Evolutionary conservation across 176 grass and related monocot genomes (phyloP), one percentile per base, ranked within the genome.

Genomic region (Pontederia crassipes): DNA sequence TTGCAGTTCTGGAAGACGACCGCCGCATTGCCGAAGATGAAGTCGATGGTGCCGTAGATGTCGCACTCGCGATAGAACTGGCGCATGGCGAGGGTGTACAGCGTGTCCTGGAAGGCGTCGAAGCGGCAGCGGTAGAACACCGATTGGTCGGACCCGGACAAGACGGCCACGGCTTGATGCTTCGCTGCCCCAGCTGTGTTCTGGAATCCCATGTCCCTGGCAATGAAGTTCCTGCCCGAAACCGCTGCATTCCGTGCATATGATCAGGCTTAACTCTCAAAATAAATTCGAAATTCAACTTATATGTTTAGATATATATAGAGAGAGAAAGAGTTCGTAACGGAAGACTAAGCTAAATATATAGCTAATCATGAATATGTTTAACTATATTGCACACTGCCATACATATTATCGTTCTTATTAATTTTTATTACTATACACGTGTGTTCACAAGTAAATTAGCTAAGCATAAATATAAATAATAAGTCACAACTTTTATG

Each of bases 51-150:
- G 49, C 89, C 89, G 45, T 64, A 17, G 48, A 95, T 66, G 73
- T 72, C 49, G 61, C 89, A 95, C 58, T 95, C 85, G 68, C 89
- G 85, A 61, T 95, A 95, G 77, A 95, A 95, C 45, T 89, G 89
- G 0, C 89, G 81, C 65, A 89, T 80, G 5, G 89, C 88, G 78
- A 88, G 89, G 77, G 82, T 81, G 74, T 95, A 89, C 17, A 95
- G 85, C 4, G 76, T 66, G 73, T 95, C 89, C 75, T 95, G 89
- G 79, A 89, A 69, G 0, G 49, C 79, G 9, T 77, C 76, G 12
- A 95, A 72, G 58, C 53, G 74, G 78, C 89, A 95, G 2, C 66
- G 81, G 73, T 80, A 95, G 4, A 72, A 32, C 3, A 85, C 89
- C 8, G 72, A 49, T 10, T 66, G 67, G 73, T 89, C 89, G 9